phyloP scores from a whole-genome alignment of 2,329 filamentous ascomycete species.

The Verticillium nubilum region DNA sequence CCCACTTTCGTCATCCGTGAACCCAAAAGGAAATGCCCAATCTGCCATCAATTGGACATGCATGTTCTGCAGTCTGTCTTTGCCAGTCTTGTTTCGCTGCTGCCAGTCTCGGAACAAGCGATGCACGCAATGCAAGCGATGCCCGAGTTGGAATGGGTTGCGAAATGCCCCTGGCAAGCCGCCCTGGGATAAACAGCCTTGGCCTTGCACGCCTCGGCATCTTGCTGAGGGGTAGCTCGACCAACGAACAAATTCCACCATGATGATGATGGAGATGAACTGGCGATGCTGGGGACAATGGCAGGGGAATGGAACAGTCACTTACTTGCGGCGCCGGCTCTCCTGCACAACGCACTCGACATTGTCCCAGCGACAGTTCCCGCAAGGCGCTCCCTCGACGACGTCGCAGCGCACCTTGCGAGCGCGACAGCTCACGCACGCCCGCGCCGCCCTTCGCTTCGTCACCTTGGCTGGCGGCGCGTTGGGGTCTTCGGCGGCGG shows the following conservation, averaged over 20 bases:
- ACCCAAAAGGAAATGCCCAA: neutral
- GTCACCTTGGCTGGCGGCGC: slow-evolving; percentile 39
- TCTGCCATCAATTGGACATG: neutral
- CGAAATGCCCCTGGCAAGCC: neutral
- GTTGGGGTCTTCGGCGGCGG: slow-evolving; percentile 6
- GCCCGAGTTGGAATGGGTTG: neutral
- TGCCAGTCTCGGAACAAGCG: neutral
- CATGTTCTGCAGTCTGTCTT: neutral
- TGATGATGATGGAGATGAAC: neutral
- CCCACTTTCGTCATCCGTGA: neutral
- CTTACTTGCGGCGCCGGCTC: slow-evolving; percentile 76
- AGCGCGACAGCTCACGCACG: slow-evolving; percentile 81
- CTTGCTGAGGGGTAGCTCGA: neutral
- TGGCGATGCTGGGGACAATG: neutral
- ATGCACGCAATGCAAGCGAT: neutral
- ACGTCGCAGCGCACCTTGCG: slow-evolving; percentile 94
- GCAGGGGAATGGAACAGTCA: neutral
- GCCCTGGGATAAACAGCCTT: neutral
- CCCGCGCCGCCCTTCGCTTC: slow-evolving; percentile 85
- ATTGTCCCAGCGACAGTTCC: slow-evolving; percentile 78
- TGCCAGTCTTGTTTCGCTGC: neutral
- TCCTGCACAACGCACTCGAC: slow-evolving; percentile 73
- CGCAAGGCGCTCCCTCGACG: slow-evolving; percentile 80
- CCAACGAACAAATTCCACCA: neutral
- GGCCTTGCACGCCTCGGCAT: neutral